Conservation (phyloP, 2,329 filamentous ascomycete species). For the Hypomyces rosellus region DNA sequence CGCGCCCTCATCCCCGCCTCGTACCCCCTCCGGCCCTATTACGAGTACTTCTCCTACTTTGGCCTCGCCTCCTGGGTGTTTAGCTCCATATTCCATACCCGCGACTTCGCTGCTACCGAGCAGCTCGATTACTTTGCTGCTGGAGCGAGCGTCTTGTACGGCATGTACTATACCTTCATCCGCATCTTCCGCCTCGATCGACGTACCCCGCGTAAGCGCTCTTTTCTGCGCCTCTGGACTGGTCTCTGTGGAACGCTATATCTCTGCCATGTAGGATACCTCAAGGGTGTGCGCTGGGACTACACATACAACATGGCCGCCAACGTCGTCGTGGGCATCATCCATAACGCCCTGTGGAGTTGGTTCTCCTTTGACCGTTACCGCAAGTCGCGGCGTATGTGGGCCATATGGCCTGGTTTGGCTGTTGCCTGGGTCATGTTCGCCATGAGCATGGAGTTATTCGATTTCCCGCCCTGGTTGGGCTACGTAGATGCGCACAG, state of each 20-base stretch:
- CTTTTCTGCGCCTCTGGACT: constrained; percentile 69
- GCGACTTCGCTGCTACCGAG: constrained; percentile 81
- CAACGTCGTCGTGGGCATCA: constrained; percentile 74
- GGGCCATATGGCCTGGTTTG: constrained; percentile 85
- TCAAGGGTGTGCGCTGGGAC: constrained; percentile 83
- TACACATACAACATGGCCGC: constrained; percentile 98
- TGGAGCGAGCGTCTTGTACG: constrained; percentile 83
- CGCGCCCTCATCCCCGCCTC: constrained; percentile 60
- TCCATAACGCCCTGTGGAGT: constrained; percentile 80
- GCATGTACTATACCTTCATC: constrained; percentile 77
- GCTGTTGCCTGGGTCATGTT: constrained; percentile 88
- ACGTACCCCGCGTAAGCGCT: constrained; percentile 31
- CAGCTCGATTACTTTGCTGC: constrained; percentile 95
- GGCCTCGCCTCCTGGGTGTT: constrained; percentile 80
- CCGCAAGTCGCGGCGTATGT: constrained; percentile 60
- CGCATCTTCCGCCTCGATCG: constrained; percentile 78
- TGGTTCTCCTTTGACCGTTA: constrained; percentile 76
- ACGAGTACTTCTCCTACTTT: constrained; percentile 71
- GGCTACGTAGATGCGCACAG: constrained; percentile 88
- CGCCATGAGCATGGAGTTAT: constrained; percentile 91
- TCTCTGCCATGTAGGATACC: constrained; percentile 69
- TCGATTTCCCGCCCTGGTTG: constrained; percentile 83
- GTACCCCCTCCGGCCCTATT: constrained; percentile 76
- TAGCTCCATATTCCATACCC: constrained; percentile 85
- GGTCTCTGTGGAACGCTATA: constrained; percentile 66